These are phyloP conservation scores for Begonia peltatifolia DNA, from an alignment of 306 rosid genomes.

Conservation along the genomic window DNA sequence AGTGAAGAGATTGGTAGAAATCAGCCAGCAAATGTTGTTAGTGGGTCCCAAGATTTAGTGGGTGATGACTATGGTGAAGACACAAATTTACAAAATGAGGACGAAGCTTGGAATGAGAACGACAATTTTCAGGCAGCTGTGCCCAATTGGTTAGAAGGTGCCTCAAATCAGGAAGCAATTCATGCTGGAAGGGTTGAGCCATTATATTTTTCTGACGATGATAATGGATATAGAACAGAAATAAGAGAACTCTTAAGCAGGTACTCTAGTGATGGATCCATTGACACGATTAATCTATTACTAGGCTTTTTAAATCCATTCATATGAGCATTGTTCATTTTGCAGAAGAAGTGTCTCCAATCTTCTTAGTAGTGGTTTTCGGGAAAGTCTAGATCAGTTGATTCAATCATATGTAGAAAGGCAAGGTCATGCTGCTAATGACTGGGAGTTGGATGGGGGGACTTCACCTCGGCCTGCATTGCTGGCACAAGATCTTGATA, in stretches of 20 bases:
- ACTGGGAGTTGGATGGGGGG: conserved; percentile 59
- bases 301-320: conserved; percentile 4
- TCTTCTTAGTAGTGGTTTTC: conserved; percentile 87
- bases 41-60: conserved; percentile 49
- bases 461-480: conserved; percentile 36
- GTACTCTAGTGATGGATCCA: conserved; percentile 16
- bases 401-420: conserved; percentile 90
- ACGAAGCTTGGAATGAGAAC: conserved; percentile 68
- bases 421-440: conserved; percentile 49
- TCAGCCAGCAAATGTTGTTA: conserved; percentile 31
- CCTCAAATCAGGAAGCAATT: conserved; percentile 46
- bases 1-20: conserved; percentile 33
- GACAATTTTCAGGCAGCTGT: conserved; percentile 73
- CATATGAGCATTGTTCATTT: conserved; percentile 6
- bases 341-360: conserved; percentile 98
- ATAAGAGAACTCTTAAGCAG: conserved; percentile 89
- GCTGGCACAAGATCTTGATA: conserved; percentile 46
- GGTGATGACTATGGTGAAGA: conserved; percentile 43
- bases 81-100: conserved; percentile 36
- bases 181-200: conserved; percentile 47
- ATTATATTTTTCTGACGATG: conserved; percentile 71
- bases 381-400: conserved; percentile 80
- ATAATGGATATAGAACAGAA: conserved; percentile 60
- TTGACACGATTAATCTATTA: conserved; percentile 1
- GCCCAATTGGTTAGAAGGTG: conserved; percentile 74